Evolutionary conservation across 257 asterid species (phyloP), one percentile per base, ranked within the genome.

Genomic region (Solanum neorickii): DNA sequence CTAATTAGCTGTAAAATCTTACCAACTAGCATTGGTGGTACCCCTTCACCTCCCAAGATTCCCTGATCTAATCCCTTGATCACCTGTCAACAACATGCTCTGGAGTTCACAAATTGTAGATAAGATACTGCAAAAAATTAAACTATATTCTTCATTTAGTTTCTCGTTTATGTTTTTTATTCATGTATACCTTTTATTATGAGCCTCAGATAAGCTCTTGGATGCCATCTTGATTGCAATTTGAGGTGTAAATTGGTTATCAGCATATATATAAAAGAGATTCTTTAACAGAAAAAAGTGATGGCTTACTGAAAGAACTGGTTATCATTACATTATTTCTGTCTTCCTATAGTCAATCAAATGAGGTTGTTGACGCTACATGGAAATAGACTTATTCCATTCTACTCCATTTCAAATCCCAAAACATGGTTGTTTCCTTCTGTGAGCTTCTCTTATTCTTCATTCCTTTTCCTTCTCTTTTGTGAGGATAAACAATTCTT

Each of bases 61-160:
- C 99, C 98, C 89, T 96, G 98, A 88, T 96, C 99, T 91, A 96
- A 89, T 88, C 99, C 99, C 86, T 90, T 95, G 88, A 96, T 95
- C 82, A 95, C 95, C 99, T 96, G 87, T 47, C 3, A 86, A 70
- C 49, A 87, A 59, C 72, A 65, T 35, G 37, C 23, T 13, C 42
- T 6, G 33, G 74, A 7, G 33, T 83, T 18, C 31, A 41, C 5
- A 18, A 37, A 56, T 31, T 75, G 75, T 29, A 59, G 83, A 42
- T 35, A 84, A 75, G 56, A n/a, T 35, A 56, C 78, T 35, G 47
- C 42, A 42, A 59, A 70, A 59, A 68, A 23, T 60, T 74, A 20
- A 83, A 66, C 9, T 65, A 75, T 18, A 49, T 60, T 78, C 65
- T 65, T 35, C 5, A 78, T 18, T 29, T 82, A 5, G 27, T 29